Evolutionary conservation across 2,329 filamentous ascomycete genomes (phyloP).

Genomic region (Claviceps paspali): DNA sequence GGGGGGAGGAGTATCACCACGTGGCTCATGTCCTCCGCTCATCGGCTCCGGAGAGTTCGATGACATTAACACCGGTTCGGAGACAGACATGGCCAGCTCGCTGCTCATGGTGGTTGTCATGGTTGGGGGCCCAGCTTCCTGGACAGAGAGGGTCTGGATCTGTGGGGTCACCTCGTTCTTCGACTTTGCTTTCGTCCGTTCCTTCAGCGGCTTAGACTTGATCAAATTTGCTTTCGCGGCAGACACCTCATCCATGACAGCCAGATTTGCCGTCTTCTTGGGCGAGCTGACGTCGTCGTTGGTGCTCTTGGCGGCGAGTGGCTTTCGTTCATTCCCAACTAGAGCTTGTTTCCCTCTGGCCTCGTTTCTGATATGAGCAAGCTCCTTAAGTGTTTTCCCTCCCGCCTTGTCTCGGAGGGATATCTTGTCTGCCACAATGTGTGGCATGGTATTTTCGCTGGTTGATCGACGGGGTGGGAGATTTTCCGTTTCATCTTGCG

Average conservation of each 20-base stretch:
- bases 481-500: slow-evolving; percentile 31
- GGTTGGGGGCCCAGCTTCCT: slow-evolving; percentile 9
- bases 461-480: slow-evolving; percentile 11
- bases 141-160: slow-evolving; percentile 9
- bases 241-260: slow-evolving; percentile 20
- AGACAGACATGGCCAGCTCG: slow-evolving; percentile 16
- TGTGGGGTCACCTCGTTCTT: slow-evolving; percentile 12
- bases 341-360: slow-evolving; percentile 17
- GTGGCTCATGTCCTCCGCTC: slow-evolving; percentile 17
- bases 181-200: slow-evolving; percentile 13
- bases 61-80: slow-evolving; percentile 26
- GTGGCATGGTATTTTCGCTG: slow-evolving; percentile 15
- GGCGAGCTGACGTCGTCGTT: slow-evolving; percentile 45
- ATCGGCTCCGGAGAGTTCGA: slow-evolving; percentile 34
- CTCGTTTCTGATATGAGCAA: slow-evolving; percentile 27
- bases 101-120: slow-evolving; percentile 5
- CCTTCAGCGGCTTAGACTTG: slow-evolving; percentile 14
- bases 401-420: slow-evolving; percentile 20
- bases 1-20: slow-evolving; percentile 44
- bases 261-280: slow-evolving; percentile 29
- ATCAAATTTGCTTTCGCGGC: slow-evolving; percentile 22
- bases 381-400: slow-evolving; percentile 31
- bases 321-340: slow-evolving; percentile 24
- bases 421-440: slow-evolving; percentile 10
- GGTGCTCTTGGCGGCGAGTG: slow-evolving; percentile 41